Conservation (phyloP, 768 basidiomycete species). For the Coprinellus micaceus region DNA sequence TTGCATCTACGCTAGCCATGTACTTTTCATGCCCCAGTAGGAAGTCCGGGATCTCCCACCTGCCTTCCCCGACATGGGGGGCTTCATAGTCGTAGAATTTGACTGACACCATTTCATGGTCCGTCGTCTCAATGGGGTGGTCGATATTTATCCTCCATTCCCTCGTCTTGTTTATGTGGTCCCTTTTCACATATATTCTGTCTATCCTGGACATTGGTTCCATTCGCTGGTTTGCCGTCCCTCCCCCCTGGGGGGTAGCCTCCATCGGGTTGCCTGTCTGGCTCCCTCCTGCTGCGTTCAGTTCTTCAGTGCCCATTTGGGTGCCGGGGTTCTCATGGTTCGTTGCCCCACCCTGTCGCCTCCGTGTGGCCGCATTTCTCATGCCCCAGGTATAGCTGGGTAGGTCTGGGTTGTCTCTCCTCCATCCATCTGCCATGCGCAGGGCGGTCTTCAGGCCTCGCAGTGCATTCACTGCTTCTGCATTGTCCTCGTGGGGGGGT, state of each 20-base stretch:
- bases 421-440: not conserved
- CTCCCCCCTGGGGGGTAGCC: conserved; percentile 28
- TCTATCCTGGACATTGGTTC: not conserved
- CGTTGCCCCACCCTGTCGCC: not conserved
- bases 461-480: not conserved
- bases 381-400: not conserved
- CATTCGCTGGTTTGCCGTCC: too few relatives aligned
- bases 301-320: too few relatives aligned
- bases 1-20: not conserved
- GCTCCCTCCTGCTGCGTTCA: too few relatives aligned
- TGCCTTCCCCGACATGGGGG: not conserved
- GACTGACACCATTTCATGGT: not conserved
- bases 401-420: not conserved
- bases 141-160: not conserved
- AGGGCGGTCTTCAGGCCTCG: not conserved
- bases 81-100: not conserved
- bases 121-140: conserved; percentile 2
- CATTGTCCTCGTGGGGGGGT: not conserved
- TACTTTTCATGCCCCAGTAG: not conserved
- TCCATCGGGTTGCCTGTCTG: conserved; percentile 13
- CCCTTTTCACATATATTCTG: not conserved
- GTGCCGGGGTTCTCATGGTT: too few relatives aligned
- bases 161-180: not conserved
- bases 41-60: not conserved
- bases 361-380: not conserved